Conservation (phyloP, 108 stramenopile species). For the Cyclostephanos invisitatus region DNA sequence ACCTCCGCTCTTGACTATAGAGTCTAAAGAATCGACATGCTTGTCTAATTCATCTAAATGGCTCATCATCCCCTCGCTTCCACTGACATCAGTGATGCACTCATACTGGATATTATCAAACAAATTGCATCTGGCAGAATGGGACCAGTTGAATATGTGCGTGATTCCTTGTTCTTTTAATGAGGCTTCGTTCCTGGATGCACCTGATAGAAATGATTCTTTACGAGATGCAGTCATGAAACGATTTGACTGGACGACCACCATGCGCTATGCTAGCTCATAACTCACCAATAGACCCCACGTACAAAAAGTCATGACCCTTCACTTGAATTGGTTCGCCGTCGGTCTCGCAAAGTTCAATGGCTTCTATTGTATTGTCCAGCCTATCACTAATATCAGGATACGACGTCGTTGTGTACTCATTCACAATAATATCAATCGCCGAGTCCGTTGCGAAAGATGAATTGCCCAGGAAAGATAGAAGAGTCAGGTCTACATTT, state of each 20-base stretch:
- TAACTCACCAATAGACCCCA: conserved; percentile 27
- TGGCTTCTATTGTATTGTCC: conserved; percentile 19
- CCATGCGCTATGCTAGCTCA: background rate
- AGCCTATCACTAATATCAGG: conserved; percentile 1
- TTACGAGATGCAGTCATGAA: background rate
- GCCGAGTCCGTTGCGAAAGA: background rate
- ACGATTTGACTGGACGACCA: background rate
- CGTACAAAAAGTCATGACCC: conserved; percentile 25
- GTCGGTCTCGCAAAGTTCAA: conserved; percentile 13
- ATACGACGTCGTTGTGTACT: background rate
- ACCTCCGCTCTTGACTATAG: conserved; percentile 10
- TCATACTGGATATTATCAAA: conserved; percentile 23
- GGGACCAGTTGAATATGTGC: conserved; percentile 32
- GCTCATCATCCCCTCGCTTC: background rate
- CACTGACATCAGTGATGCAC: conserved; percentile 8
- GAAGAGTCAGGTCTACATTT: conserved; percentile 1
- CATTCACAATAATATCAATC: background rate
- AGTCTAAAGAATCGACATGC: conserved; percentile 26
- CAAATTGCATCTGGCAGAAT: conserved; percentile 17
- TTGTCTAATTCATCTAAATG: conserved; percentile 3
- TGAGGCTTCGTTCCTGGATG: conserved; percentile 21
- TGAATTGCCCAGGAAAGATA: background rate
- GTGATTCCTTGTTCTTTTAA: conserved; percentile 24
- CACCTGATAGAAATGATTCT: conserved; percentile 8
- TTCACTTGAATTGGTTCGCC: conserved; percentile 21